These are phyloP conservation scores for Ramalina intermedia DNA, from an alignment of 495 filamentous ascomycete species.

Conservation along the genomic window DNA sequence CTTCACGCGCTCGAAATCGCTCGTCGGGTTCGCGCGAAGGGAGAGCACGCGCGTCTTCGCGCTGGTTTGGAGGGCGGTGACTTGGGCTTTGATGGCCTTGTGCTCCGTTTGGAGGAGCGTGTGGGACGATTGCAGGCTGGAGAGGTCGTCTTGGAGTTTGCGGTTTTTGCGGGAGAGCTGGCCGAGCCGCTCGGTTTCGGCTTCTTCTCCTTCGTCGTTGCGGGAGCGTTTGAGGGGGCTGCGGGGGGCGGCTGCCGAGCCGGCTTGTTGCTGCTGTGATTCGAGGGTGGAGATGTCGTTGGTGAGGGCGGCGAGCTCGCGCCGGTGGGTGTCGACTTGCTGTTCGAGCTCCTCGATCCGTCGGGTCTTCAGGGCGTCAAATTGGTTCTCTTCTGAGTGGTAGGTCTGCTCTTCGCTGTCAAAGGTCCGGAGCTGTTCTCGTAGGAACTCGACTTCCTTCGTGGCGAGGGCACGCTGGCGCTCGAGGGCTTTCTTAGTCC, in stretches of 20 bases:
- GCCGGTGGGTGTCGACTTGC: constrained; percentile 74
- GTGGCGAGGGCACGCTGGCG: constrained; percentile 69
- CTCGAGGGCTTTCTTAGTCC: constrained; percentile 58
- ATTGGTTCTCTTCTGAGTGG: constrained; percentile 48
- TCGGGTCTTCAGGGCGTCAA: constrained; percentile 59
- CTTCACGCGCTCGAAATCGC: constrained; percentile 69
- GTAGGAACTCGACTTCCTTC: constrained; percentile 87
- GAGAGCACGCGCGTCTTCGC: constrained; percentile 76
- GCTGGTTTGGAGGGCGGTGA: constrained; percentile 53
- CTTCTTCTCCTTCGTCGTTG: constrained; percentile 47
- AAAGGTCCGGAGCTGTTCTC: constrained; percentile 82
- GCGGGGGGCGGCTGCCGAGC: constrained; percentile 21
- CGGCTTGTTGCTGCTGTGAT: constrained; percentile 20
- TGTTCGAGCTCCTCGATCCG: constrained; percentile 73
- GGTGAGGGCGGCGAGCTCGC: constrained; percentile 62
- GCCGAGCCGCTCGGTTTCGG: constrained; percentile 68
- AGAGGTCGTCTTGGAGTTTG: constrained; percentile 63
- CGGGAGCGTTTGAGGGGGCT: constrained; percentile 42
- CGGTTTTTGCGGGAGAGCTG: constrained; percentile 73
- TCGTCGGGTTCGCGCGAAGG: constrained; percentile 78
- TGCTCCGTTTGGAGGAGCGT: constrained; percentile 61
- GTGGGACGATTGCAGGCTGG: constrained; percentile 48
- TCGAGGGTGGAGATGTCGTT: constrained; percentile 56
- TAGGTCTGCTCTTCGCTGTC: constrained; percentile 81
- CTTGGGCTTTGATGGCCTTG: constrained; percentile 52